Conservation (phyloP, 352 stramenopile genomes). For the Blastocystis sp. region DNA sequence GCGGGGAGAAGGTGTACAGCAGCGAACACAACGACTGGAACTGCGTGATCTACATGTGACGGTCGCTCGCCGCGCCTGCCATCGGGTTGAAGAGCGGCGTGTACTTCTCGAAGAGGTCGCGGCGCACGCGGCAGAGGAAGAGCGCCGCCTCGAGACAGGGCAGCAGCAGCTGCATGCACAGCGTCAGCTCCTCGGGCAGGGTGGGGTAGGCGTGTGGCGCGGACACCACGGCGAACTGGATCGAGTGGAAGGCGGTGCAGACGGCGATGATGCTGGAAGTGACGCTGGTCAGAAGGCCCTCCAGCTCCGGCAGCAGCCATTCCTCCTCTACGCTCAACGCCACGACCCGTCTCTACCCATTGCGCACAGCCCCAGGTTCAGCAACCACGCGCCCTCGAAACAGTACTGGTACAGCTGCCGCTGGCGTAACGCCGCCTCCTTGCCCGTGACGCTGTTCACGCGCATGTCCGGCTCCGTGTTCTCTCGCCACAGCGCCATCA, state of each 20-base stretch:
- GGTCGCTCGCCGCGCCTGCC: background rate
- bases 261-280: background rate
- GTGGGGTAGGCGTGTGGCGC: background rate
- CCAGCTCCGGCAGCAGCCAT: conserved; percentile 61
- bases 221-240: conserved; percentile 2
- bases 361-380: background rate
- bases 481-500: background rate
- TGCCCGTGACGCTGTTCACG: conserved; percentile 22
- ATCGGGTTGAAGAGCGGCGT: conserved; percentile 52
- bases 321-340: conserved; percentile 14
- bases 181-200: conserved; percentile 3
- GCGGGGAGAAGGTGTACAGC: conserved; percentile 4
- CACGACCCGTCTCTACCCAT: background rate
- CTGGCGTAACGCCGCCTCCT: background rate
- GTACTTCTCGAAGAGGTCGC: conserved; percentile 65
- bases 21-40: conserved; percentile 52
- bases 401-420: conserved; percentile 38
- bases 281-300: background rate
- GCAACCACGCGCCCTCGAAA: conserved; percentile 28
- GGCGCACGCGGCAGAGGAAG: conserved; percentile 21
- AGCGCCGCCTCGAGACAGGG: conserved; percentile 31
- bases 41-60: conserved; percentile 24
- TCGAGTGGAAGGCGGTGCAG: conserved; percentile 43
- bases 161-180: conserved; percentile 18
- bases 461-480: conserved; percentile 17